These are phyloP conservation scores for Candida glaebosa DNA, from an alignment of 805 yeast genomes.

Conservation along the genomic window DNA sequence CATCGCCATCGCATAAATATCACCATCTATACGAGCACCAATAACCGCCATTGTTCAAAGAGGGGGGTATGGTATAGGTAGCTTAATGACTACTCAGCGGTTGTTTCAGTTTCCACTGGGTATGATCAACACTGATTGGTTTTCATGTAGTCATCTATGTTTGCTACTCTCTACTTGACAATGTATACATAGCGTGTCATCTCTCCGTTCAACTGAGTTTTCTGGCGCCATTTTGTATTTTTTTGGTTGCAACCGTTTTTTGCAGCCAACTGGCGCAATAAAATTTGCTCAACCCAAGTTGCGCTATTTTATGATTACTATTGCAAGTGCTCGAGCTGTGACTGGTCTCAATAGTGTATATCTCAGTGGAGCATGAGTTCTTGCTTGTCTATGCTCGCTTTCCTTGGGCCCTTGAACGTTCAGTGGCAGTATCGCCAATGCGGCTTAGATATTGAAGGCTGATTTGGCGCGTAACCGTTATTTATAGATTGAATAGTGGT, in stretches of 20 bases:
- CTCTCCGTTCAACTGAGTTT: slow-evolving; percentile 15
- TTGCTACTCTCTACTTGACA: neutral
- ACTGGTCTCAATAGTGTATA: no score
- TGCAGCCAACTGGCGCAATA: slow-evolving; percentile 32
- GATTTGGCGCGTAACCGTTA: no score
- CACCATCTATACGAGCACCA: no score
- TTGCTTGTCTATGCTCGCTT: neutral
- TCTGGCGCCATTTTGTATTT: neutral
- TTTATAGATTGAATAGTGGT: no score
- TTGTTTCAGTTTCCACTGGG: no score
- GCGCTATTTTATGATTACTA: neutral
- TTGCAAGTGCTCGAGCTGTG: neutral
- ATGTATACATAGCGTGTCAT: no score
- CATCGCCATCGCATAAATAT: no score
- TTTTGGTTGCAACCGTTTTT: slow-evolving; percentile 4
- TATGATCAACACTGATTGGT: neutral
- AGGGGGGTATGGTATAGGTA: no score
- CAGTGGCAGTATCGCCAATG: neutral
- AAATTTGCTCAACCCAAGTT: no score
- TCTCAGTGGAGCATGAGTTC: neutral
- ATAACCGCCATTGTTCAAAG: no score
- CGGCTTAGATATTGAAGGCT: neutral
- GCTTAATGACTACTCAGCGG: no score
- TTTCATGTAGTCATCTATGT: neutral
- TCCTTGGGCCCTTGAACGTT: neutral